A percentile compares a stretch with the other conserved stretches of the same genome.
Evolutionary conservation across 495 filamentous ascomycete species (phyloP).

Genomic region (Pyrenula massariospora): DNA sequence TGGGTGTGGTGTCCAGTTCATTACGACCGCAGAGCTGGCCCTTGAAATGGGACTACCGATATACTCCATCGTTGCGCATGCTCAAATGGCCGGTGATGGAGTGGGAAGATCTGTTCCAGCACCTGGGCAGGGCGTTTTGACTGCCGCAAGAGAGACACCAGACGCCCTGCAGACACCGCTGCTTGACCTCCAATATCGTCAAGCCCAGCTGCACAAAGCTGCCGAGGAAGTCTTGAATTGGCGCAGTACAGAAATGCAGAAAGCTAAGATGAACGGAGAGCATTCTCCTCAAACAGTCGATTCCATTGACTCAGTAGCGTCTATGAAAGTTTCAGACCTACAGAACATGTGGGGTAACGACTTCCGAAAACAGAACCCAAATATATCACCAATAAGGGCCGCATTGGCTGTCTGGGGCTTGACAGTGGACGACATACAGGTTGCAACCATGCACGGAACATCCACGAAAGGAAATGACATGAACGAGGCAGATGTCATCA

Average conservation of each 20-base stretch:
- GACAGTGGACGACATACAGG: slow-evolving; percentile 87
- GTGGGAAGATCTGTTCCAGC: slow-evolving; percentile 95
- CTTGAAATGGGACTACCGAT: slow-evolving; percentile 98
- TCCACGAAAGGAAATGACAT: slow-evolving; percentile 98
- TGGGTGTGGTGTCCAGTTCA: slow-evolving; percentile 94
- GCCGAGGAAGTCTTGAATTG: slow-evolving; percentile 86
- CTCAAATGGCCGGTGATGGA: slow-evolving; percentile 97
- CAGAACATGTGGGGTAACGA: slow-evolving; percentile 86
- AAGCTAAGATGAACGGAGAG: slow-evolving; percentile 80
- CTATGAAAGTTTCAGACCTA: slow-evolving; percentile 82
- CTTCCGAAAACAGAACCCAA: slow-evolving; percentile 93
- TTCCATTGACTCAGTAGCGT: slow-evolving; percentile 82
- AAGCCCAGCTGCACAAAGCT: slow-evolving; percentile 83
- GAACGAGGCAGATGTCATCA: slow-evolving; percentile 97
- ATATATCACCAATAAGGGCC: slow-evolving; percentile 88
- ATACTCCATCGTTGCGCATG: slow-evolving; percentile 85
- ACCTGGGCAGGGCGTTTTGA: slow-evolving; percentile 92
- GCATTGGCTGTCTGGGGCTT: slow-evolving; percentile 95
- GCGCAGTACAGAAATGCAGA: slow-evolving; percentile 89
- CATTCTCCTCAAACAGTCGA: slow-evolving; percentile 74
- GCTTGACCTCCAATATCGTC: slow-evolving; percentile 92
- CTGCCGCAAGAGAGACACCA: slow-evolving; percentile 83
- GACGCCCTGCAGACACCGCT: slow-evolving; percentile 90
- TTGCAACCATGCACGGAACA: slow-evolving; percentile 97
- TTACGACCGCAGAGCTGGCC: slow-evolving; percentile 93